A percentile compares a stretch with the other conserved stretches of the same genome.
Evolutionary conservation across 2,329 filamentous ascomycete species (phyloP).

Genomic region (Helotiales sp.): DNA sequence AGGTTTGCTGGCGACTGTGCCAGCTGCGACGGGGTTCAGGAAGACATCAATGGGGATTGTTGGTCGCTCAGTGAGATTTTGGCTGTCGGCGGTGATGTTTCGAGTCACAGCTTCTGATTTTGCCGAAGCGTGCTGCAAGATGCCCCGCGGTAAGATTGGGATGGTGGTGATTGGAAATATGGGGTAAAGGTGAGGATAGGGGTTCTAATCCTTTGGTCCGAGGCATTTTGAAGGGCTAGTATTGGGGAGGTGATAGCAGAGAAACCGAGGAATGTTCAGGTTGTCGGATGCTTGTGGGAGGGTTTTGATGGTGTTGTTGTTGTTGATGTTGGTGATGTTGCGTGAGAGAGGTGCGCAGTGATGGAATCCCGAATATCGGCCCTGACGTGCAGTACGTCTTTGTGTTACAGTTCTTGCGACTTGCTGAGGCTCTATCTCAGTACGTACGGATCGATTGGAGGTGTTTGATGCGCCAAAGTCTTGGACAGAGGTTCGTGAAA

Average conservation of each 20-base stretch:
- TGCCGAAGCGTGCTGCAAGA: neutral
- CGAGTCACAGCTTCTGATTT: neutral
- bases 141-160: too few relatives aligned
- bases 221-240: neutral
- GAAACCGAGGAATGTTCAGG: neutral
- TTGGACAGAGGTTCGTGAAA: too few relatives aligned
- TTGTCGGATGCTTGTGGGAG: neutral
- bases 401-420: too few relatives aligned
- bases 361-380: too few relatives aligned
- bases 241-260: neutral
- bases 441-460: too few relatives aligned
- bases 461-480: too few relatives aligned
- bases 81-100: neutral
- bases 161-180: neutral
- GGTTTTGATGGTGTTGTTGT: too few relatives aligned
- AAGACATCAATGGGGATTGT: slow-evolving; percentile 14
- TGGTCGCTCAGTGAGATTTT: neutral
- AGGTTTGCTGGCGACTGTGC: slow-evolving; percentile 21
- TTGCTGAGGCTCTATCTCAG: too few relatives aligned
- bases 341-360: too few relatives aligned
- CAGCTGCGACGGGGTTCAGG: slow-evolving; percentile 8
- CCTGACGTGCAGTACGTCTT: too few relatives aligned
- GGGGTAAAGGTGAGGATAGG: neutral
- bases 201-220: neutral
- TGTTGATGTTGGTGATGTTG: too few relatives aligned